phyloP scores from a whole-genome alignment of 371 early-diverging fungal genomes.

The Chytridium lagenaria region DNA sequence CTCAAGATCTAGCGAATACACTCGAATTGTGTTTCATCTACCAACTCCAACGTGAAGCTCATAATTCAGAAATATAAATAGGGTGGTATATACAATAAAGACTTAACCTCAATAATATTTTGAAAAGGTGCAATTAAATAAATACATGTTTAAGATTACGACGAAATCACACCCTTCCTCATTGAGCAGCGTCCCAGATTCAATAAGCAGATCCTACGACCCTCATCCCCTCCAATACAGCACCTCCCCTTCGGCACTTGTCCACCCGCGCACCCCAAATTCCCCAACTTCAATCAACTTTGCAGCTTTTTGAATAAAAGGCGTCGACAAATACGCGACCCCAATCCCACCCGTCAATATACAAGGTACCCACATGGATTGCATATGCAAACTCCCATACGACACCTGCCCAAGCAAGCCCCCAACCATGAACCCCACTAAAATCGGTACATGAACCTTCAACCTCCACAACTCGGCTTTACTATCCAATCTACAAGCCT shows the following conservation, averaged over 20 bases:
- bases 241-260: background rate
- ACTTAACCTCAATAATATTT: too few species aligned
- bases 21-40: too few species aligned
- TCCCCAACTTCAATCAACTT: conserved; percentile 18
- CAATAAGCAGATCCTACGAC: too few species aligned
- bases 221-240: conserved; percentile 12
- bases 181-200: too few species aligned
- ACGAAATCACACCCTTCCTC: too few species aligned
- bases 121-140: too few species aligned
- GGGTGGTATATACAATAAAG: too few species aligned
- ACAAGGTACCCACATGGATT: conserved; percentile 50
- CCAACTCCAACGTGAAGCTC: too few species aligned
- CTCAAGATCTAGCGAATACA: too few species aligned
- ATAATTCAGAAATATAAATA: too few species aligned
- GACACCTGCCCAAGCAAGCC: conserved; percentile 23
- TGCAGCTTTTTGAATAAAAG: conserved; percentile 49
- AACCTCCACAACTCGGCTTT: conserved; percentile 58
- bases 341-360: conserved; percentile 50
- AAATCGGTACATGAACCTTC: conserved; percentile 30
- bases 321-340: conserved; percentile 48
- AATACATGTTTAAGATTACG: too few species aligned
- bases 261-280: background rate
- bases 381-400: conserved; percentile 37
- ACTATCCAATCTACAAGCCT: conserved; percentile 50
- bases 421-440: conserved; percentile 14